Evolutionary conservation across 495 filamentous ascomycete species (phyloP).

Genomic region (Chaetomium fimeti): DNA sequence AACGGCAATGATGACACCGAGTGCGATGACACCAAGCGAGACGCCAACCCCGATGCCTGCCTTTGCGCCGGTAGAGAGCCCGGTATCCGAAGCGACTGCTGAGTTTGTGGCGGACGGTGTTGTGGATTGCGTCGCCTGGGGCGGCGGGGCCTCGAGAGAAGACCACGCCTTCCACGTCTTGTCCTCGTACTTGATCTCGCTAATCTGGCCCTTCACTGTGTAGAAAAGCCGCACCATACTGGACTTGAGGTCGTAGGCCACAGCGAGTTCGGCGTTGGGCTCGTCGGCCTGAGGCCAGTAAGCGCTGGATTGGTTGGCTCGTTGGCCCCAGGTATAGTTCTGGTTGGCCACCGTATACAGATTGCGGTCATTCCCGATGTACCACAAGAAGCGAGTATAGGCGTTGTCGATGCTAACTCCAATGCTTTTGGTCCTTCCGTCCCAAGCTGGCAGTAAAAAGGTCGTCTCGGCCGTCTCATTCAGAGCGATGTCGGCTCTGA

Average conservation of each 20-base stretch:
- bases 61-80: conserved; percentile 39
- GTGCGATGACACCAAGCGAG: conserved; percentile 31
- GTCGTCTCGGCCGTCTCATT: conserved; percentile 31
- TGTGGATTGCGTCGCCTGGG: background rate
- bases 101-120: background rate
- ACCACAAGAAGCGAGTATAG: conserved; percentile 36
- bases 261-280: conserved; percentile 35
- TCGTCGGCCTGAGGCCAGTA: conserved; percentile 40
- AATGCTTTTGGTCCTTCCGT: conserved; percentile 29
- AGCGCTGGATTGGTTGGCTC: conserved; percentile 25
- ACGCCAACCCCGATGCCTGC: conserved; percentile 42
- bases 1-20: conserved; percentile 31
- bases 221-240: conserved; percentile 40
- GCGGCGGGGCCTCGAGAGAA: conserved; percentile 14
- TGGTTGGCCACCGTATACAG: conserved; percentile 34
- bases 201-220: conserved; percentile 32
- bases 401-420: conserved; percentile 34
- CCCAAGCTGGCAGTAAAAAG: conserved; percentile 37
- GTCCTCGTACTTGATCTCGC: conserved; percentile 36
- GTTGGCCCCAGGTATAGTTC: conserved; percentile 29
- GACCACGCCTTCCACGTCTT: conserved; percentile 27
- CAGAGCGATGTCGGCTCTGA: conserved; percentile 24
- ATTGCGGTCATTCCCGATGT: conserved; percentile 39
- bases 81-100: conserved; percentile 11
- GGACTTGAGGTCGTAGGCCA: conserved; percentile 25